These are phyloP conservation scores for Fusarium haematococcum DNA, from an alignment of 2,329 filamentous ascomycete genomes.

Conservation along the genomic window DNA sequence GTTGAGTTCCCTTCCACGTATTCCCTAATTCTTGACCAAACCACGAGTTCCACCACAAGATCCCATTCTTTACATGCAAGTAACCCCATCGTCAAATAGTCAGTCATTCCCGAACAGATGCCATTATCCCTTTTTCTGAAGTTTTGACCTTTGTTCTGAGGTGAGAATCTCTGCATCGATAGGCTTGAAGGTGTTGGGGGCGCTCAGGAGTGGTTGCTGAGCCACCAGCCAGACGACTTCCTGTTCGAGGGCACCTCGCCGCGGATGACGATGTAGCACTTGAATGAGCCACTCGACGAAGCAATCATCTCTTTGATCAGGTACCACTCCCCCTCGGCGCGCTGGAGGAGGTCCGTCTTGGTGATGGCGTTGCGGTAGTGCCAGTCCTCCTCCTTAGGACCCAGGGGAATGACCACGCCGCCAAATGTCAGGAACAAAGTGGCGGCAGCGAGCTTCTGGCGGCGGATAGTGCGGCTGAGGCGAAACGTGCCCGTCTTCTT, in stretches of 20 bases:
- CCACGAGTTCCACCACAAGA: conserved; percentile 3
- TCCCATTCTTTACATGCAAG: neutral
- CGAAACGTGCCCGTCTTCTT: conserved; percentile 8
- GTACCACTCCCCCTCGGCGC: conserved; percentile 44
- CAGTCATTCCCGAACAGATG: neutral
- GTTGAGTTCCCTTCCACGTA: neutral
- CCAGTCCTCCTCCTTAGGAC: conserved; percentile 39
- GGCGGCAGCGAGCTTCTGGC: conserved; percentile 36
- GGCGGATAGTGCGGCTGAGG: conserved; percentile 9
- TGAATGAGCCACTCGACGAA: conserved; percentile 38
- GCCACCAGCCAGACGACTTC: conserved; percentile 35
- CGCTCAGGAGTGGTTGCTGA: conserved; percentile 24
- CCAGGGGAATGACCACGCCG: conserved; percentile 39
- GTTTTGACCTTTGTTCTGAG: neutral
- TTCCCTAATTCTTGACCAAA: neutral
- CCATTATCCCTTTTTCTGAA: neutral
- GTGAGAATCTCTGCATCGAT: neutral
- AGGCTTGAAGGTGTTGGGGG: neutral
- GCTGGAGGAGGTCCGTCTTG: conserved; percentile 41
- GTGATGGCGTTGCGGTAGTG: conserved; percentile 43
- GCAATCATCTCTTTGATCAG: conserved; percentile 46
- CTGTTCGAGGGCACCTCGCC: conserved; percentile 23
- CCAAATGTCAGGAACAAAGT: conserved; percentile 43
- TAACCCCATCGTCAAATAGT: neutral
- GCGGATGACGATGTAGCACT: conserved; percentile 42